Conservation (phyloP, 352 stramenopile genomes). For the Globisporangium nunn region DNA sequence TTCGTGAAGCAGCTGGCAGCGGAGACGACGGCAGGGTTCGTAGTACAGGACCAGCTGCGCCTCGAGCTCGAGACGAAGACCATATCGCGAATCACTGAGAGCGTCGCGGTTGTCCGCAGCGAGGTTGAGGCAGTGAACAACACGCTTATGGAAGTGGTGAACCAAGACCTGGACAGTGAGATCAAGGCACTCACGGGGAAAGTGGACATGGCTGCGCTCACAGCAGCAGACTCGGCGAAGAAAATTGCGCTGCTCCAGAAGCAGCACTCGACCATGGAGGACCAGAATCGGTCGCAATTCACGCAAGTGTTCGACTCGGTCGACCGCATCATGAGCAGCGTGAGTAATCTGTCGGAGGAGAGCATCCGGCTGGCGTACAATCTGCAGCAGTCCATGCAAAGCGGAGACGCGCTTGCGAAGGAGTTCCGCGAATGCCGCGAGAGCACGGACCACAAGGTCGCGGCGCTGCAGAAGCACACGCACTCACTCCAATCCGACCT, state of each 20-base stretch:
- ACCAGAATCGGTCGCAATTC: conserved; percentile 56
- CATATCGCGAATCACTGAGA: conserved; percentile 52
- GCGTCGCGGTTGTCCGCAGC: conserved; percentile 28
- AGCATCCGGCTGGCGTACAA: conserved; percentile 65
- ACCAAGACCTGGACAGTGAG: conserved; percentile 51
- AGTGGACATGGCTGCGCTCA: conserved; percentile 52
- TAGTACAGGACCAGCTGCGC: conserved; percentile 35
- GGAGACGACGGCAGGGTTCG: conserved; percentile 33
- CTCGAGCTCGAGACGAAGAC: conserved; percentile 42
- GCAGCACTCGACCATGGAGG: conserved; percentile 38
- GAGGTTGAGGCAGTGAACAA: conserved; percentile 45
- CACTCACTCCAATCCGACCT: conserved; percentile 34
- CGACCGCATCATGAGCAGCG: conserved; percentile 48
- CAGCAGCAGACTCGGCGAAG: conserved; percentile 36
- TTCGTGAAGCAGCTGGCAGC: conserved; percentile 29
- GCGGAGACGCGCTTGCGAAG: conserved; percentile 30
- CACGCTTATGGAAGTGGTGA: conserved; percentile 45
- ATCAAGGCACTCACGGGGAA: conserved; percentile 42
- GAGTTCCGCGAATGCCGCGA: conserved; percentile 45
- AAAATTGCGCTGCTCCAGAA: conserved; percentile 58
- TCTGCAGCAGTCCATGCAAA: conserved; percentile 50
- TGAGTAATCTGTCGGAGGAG: conserved; percentile 66
- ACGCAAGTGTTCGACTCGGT: conserved; percentile 60
- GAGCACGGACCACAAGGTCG: conserved; percentile 27
- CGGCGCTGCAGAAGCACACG: conserved; percentile 29